Evolutionary conservation across 2,329 filamentous ascomycete genomes (phyloP), one percentile per base, ranked within the genome.

Genomic region (Stemphylium beticola): DNA sequence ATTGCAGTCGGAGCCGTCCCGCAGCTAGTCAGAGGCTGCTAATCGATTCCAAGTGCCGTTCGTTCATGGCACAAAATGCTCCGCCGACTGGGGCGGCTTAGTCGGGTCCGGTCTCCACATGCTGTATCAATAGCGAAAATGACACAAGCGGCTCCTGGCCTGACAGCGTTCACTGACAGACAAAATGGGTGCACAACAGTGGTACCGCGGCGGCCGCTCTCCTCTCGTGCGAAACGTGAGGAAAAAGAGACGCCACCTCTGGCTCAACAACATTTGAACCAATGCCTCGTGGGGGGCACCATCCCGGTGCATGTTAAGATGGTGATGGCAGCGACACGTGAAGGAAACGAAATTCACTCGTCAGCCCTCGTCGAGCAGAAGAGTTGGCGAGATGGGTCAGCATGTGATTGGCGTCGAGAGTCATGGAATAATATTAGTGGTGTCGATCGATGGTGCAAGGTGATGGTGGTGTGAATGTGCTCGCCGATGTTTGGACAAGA

Each of bases 401-500:
- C 18, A 11, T 15, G 4, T 8, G 22, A 48, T 41, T 47, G 36
- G 20, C 3, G 11, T 24, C 9, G n/a, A 20, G 26, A 37, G 31
- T 46, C n/a, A 15, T 36, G 22, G 10, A 24, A 26, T 22, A 36
- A 38, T n/a, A 17, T 22, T 20, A 34, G 17, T 24, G 7, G 22
- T 22, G 51, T 49, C 39, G 34, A 54, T 54, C 46, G 29, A 31
- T 17, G 26, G 14, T 8, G 38, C 14, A 31, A 48, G 37, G 32
- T 31, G 37, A 26, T 31, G 33, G 29, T 50, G 50, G 37, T 36
- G 44, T 38, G 31, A 31, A 31, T 43, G 24, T 41, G 20, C 39
- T 50, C 45, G 46, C 33, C 51, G 46, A 49, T 32, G 24, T 49
- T 24, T 18, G 40, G n/a, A 10, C 39, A n/a, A 14, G 39, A 54